Evolutionary conservation across 2,329 filamentous ascomycete genomes (phyloP).

Genomic region (Herpomyces periplanetae): DNA sequence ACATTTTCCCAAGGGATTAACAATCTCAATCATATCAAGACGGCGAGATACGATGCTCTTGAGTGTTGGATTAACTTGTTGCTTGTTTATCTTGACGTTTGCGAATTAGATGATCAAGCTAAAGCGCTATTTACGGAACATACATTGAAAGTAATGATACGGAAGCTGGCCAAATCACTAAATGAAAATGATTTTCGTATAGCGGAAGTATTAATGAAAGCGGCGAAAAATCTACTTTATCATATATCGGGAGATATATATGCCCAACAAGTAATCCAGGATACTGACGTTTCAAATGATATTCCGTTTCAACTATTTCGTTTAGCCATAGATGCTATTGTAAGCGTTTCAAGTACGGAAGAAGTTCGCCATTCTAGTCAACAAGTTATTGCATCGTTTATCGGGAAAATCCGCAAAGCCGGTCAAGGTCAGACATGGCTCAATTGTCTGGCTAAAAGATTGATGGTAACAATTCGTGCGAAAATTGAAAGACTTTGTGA

Average conservation of each 20-base stretch:
- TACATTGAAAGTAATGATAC: slow-evolving; percentile 47
- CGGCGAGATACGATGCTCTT: slow-evolving; percentile 22
- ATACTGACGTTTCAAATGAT: slow-evolving; percentile 40
- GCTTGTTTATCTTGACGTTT: slow-evolving; percentile 40
- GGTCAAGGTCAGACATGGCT: slow-evolving; percentile 8
- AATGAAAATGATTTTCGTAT: slow-evolving; percentile 24
- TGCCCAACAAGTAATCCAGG: no score
- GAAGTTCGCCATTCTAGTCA: slow-evolving; percentile 46
- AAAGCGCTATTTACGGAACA: slow-evolving; percentile 47
- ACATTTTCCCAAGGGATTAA: slow-evolving; percentile 22
- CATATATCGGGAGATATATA: no score
- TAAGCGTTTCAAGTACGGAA: slow-evolving; percentile 25
- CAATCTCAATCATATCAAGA: slow-evolving; percentile 16
- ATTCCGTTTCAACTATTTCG: slow-evolving; percentile 74
- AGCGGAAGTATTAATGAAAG: slow-evolving; percentile 30
- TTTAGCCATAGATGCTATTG: slow-evolving; percentile 37
- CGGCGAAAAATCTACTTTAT: slow-evolving; percentile 34
- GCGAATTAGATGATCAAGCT: slow-evolving; percentile 30
- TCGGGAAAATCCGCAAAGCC: slow-evolving; percentile 18
- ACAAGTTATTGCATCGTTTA: slow-evolving; percentile 63
- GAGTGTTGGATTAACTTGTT: slow-evolving; percentile 51
- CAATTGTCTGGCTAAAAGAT: slow-evolving; percentile 9
- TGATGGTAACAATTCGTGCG: slow-evolving; percentile 27
- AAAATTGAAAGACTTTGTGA: slow-evolving; percentile 49
- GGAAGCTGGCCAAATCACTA: slow-evolving; percentile 42